Percentiles rank a stretch among this genome's conserved stretches.
phyloP scores from a whole-genome alignment of 2,329 filamentous ascomycete genomes.

The Clonostachys chloroleuca region DNA sequence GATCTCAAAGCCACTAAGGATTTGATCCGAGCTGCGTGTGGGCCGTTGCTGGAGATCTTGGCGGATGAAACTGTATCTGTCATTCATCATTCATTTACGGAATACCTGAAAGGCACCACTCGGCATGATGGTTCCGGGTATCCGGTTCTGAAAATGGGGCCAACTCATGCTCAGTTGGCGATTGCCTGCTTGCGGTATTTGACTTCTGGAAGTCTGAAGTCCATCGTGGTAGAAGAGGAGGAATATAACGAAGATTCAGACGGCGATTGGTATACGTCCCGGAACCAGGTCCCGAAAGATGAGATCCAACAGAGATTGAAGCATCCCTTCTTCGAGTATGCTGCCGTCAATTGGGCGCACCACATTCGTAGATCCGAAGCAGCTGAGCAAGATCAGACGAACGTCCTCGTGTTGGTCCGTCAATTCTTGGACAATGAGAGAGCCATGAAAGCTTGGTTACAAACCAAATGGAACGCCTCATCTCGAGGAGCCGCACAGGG shows the following conservation, averaged over 20 bases:
- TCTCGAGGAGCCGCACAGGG: no score
- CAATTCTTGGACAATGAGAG: no score
- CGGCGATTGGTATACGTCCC: not conserved
- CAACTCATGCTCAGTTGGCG: not conserved
- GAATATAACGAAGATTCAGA: not conserved
- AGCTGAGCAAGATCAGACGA: no score
- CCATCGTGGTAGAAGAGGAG: not conserved
- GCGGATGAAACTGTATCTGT: not conserved
- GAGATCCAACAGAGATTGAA: not conserved
- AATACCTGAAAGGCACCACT: not conserved
- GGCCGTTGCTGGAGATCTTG: not conserved
- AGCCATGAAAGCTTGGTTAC: no score
- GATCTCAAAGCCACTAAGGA: not conserved
- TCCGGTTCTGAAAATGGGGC: not conserved
- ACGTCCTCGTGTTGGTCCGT: no score
- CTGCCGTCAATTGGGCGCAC: no score
- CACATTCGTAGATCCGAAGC: no score
- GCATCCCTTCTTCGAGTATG: not conserved
- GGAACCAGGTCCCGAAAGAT: not conserved
- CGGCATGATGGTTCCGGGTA: not conserved
- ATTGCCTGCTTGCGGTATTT: not conserved
- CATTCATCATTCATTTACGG: not conserved
- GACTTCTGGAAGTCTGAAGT: not conserved
- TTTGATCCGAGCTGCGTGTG: not conserved
- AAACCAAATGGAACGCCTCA: no score